Conservation (phyloP, 768 basidiomycete genomes). For the button mushroom (Agaricus bisporus) region DNA sequence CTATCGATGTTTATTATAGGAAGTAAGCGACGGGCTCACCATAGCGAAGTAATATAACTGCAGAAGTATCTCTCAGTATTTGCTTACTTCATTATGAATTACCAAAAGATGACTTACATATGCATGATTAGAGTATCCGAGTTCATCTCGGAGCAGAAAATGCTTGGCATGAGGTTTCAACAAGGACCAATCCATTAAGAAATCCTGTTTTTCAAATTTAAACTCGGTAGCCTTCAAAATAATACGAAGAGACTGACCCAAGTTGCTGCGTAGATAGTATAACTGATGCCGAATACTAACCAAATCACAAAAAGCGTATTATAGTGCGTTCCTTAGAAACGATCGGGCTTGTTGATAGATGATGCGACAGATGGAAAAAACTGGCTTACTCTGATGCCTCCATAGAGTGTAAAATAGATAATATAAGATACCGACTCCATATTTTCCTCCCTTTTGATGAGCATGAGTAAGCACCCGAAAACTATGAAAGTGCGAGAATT, state of each 20-base stretch:
- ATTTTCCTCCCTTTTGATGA: slow-evolving; percentile 72
- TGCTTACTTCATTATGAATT: not conserved
- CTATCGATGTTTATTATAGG: not conserved
- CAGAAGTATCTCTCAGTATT: not conserved
- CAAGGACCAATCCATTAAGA: slow-evolving; percentile 91
- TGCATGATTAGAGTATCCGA: slow-evolving; percentile 63
- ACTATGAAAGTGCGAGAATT: not conserved
- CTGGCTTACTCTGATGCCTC: slow-evolving; percentile 52
- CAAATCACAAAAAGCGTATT: slow-evolving; percentile 59
- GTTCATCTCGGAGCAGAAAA: slow-evolving; percentile 63
- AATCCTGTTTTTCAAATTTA: slow-evolving; percentile 43
- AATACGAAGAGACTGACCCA: slow-evolving; percentile 54
- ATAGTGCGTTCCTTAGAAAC: slow-evolving; percentile 20
- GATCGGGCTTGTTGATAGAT: not conserved
- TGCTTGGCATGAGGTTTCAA: slow-evolving; percentile 50
- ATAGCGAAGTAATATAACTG: slow-evolving; percentile 78
- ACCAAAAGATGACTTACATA: slow-evolving; percentile 36
- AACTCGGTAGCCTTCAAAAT: not conserved
- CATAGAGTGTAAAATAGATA: slow-evolving; percentile 73
- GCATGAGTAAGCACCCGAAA: slow-evolving; percentile 1
- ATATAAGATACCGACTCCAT: slow-evolving; percentile 57
- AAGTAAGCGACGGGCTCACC: slow-evolving; percentile 31
- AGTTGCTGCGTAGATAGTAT: slow-evolving; percentile 62
- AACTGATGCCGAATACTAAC: slow-evolving; percentile 56
- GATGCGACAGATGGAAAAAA: slow-evolving; percentile 10